Evolutionary conservation across 2,329 filamentous ascomycete genomes (phyloP), one percentile per base, ranked within the genome.

Genomic region (Plectosphaerella cucumerina): DNA sequence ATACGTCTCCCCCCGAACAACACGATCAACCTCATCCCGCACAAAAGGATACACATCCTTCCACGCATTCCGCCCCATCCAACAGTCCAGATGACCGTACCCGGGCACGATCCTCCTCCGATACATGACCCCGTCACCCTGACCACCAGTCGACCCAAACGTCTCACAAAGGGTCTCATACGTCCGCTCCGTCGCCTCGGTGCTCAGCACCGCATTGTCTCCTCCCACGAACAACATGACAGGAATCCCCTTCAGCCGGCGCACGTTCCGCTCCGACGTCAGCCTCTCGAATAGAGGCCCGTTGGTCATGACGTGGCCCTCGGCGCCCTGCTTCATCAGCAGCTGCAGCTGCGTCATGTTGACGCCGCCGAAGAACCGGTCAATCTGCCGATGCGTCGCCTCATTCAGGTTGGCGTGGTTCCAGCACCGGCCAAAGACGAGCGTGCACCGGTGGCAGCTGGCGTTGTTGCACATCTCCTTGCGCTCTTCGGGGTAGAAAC

Each of bases 351-450:
- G 66, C 1, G 71, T 74, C 79, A 85, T 85, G 62, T 79, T 81
- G 49, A 82, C 76, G 49, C 84, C 84, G 57, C 79, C 79, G 51
- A 87, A 80, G 65, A 85, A 82, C 31, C 76, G 73, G 62, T 82
- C 75, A 44, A 85, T 76, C 59, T 84, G 77, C 1, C 75, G 68
- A 64, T 87, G 84, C 2, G 84, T 87, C 3, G 77, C 81, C 66
- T 81, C 80, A 66, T 86, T 86, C 26, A 87, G 74, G 62, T 87
- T 86, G 4, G 58, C 62, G 64, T 87, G 84, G 59, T 77, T 82
- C 83, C 83, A 88, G 65, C 74, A 80, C 54, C 80, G 76, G 34
- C 83, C 84, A 57, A 85, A 87, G 14, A 81, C 74, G 21, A 87
- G 67, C 5, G 74, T 75, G 49, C 73, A 71, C 15, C 84, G 76